Conservation (phyloP, 768 basidiomycete species). For the Paxillus rubicundulus region DNA sequence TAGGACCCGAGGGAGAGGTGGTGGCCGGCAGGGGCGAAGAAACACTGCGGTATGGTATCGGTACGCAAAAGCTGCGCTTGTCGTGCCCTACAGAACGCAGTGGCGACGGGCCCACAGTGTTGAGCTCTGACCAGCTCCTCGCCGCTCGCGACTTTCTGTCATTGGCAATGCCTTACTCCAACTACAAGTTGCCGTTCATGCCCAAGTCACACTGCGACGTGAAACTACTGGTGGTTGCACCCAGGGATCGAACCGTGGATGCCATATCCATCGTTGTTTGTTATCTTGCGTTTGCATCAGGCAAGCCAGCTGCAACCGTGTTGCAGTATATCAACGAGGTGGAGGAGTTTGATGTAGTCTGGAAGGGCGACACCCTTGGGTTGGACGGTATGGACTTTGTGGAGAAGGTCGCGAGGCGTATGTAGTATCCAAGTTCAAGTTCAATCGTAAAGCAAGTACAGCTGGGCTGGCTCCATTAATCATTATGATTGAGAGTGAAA, state of each 20-base stretch:
- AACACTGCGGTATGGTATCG: neutral
- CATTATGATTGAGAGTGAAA: too few species aligned
- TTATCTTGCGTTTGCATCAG: conserved; percentile 29
- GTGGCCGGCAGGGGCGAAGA: neutral
- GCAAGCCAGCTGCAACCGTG: conserved; percentile 17
- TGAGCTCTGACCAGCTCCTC: conserved; percentile 36
- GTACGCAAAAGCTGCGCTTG: conserved; percentile 1
- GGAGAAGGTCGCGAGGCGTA: conserved; percentile 21
- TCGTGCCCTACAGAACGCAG: neutral
- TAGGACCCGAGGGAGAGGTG: neutral
- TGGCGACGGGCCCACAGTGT: conserved; percentile 11
- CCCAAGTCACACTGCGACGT: conserved; percentile 4
- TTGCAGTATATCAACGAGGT: conserved; percentile 24
- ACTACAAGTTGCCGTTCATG: conserved; percentile 1
- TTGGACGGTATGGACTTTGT: conserved; percentile 24
- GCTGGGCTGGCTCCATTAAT: too few species aligned
- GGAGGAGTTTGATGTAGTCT: conserved; percentile 23
- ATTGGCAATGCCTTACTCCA: conserved; percentile 36
- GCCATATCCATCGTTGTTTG: conserved; percentile 25
- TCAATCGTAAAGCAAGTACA: neutral
- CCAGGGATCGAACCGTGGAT: conserved; percentile 29
- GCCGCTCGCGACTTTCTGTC: conserved; percentile 44
- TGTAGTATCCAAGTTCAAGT: neutral
- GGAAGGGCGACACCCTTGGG: conserved; percentile 29
- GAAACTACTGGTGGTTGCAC: conserved; percentile 28